Conservation (phyloP, 495 filamentous ascomycete genomes). For the Daldinia vernicosa region DNA sequence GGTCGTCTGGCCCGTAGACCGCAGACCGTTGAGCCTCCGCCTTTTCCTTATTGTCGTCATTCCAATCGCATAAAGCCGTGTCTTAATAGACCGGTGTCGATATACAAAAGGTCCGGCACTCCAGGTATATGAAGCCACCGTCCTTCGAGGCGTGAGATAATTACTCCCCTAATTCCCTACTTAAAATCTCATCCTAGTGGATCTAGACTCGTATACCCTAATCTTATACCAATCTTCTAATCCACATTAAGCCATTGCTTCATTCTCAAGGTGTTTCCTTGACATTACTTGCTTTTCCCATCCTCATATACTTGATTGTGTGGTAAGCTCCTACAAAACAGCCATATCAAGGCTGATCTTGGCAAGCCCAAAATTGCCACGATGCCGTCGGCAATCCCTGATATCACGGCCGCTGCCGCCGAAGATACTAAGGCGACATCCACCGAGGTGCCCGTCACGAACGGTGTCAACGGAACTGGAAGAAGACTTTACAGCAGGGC, state of each 20-base stretch:
- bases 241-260: slow-evolving; percentile 10
- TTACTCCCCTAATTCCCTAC: not conserved
- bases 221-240: not conserved
- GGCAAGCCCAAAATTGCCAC: slow-evolving; percentile 16
- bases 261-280: slow-evolving; percentile 1
- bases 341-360: slow-evolving; percentile 16
- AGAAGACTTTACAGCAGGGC: slow-evolving; percentile 13
- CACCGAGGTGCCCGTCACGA: slow-evolving; percentile 4
- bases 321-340: not conserved
- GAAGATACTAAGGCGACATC: not conserved
- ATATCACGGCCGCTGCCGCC: slow-evolving; percentile 14
- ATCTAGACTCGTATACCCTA: slow-evolving; percentile 9
- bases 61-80: slow-evolving; percentile 14
- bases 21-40: slow-evolving; percentile 9
- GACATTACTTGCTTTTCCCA: slow-evolving; percentile 14
- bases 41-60: slow-evolving; percentile 25
- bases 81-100: not conserved
- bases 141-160: slow-evolving; percentile 12
- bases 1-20: slow-evolving; percentile 8
- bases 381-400: slow-evolving; percentile 30
- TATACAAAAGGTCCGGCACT: slow-evolving; percentile 22
- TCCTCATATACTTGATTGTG: not conserved
- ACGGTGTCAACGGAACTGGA: slow-evolving; percentile 20
- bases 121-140: slow-evolving; percentile 34
- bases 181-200: not conserved